These are phyloP conservation scores for Pseudogymnoascus destructans DNA, from an alignment of 2,329 filamentous ascomycete species.

Conservation along the genomic window DNA sequence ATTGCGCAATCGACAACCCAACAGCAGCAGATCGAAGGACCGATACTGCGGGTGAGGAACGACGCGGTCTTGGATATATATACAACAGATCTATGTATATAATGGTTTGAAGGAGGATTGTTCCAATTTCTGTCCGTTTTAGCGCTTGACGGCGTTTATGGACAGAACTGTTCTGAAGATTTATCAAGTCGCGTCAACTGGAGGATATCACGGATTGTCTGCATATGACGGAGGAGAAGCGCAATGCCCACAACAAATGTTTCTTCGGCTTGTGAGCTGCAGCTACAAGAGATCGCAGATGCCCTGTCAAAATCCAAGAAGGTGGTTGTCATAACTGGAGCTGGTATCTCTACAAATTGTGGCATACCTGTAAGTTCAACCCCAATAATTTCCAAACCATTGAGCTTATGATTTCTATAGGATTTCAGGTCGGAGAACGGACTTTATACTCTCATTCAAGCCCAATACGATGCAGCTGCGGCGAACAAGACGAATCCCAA, in stretches of 20 bases:
- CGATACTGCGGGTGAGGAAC: background rate
- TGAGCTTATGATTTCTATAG: slow-evolving; percentile 29
- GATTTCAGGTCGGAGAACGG: slow-evolving; percentile 63
- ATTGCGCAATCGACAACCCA: background rate
- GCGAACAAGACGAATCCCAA: slow-evolving; percentile 26
- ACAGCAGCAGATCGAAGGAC: background rate
- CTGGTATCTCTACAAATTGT: slow-evolving; percentile 63
- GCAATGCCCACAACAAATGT: slow-evolving; percentile 26
- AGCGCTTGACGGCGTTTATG: background rate
- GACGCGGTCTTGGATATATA: background rate
- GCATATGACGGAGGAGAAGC: background rate
- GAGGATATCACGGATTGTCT: background rate
- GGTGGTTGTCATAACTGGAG: slow-evolving; percentile 58
- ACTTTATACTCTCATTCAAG: slow-evolving; percentile 58
- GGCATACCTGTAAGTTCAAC: slow-evolving; percentile 52
- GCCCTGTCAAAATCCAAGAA: slow-evolving; percentile 51
- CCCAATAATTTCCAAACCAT: background rate
- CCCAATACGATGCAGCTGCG: slow-evolving; percentile 45
- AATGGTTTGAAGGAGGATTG: background rate
- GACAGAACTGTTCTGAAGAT: background rate
- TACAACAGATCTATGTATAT: background rate
- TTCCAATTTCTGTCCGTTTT: background rate
- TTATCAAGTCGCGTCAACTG: background rate
- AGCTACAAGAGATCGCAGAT: slow-evolving; percentile 53
- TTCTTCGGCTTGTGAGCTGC: slow-evolving; percentile 15